Percentiles rank a stretch among this genome's conserved stretches.
Evolutionary conservation across 768 basidiomycete species (phyloP).

Genomic region (Collybiopsis confluens): DNA sequence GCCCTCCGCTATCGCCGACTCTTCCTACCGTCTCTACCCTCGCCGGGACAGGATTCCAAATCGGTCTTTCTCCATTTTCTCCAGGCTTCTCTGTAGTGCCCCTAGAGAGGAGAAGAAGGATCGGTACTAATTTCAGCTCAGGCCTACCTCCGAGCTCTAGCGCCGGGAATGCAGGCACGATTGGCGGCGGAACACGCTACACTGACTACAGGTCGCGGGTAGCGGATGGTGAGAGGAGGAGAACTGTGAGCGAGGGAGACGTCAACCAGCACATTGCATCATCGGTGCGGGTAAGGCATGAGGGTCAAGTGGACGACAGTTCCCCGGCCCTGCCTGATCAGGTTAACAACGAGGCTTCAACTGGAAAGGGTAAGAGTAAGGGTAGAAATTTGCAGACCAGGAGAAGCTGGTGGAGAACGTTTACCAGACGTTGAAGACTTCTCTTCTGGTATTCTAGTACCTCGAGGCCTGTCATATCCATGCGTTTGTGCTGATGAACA

Average conservation of each 20-base stretch:
- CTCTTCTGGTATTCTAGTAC: too few relatives aligned
- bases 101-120: conserved; percentile 39
- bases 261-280: conserved; percentile 13
- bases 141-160: not conserved
- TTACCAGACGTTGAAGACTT: not conserved
- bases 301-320: conserved; percentile 8
- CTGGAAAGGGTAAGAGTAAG: conserved; percentile 12
- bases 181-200: not conserved
- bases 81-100: conserved; percentile 76
- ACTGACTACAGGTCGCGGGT: conserved; percentile 5
- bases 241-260: conserved; percentile 54
- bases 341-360: conserved; percentile 10
- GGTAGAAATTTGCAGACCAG: conserved; percentile 8
- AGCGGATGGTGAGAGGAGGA: conserved; percentile 26
- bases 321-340: not conserved
- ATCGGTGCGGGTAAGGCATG: conserved; percentile 11
- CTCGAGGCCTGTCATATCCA: too few relatives aligned
- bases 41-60: conserved; percentile 56
- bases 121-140: conserved; percentile 31
- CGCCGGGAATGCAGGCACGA: not conserved
- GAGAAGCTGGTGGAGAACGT: conserved; percentile 8
- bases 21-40: conserved; percentile 34
- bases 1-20: conserved; percentile 23
- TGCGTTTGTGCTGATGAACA: too few relatives aligned
- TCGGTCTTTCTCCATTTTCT: conserved; percentile 70